Percentiles rank a stretch among this genome's conserved stretches.
Evolutionary conservation across 768 basidiomycete species (phyloP).

Genomic region (Podaxis sp.): DNA sequence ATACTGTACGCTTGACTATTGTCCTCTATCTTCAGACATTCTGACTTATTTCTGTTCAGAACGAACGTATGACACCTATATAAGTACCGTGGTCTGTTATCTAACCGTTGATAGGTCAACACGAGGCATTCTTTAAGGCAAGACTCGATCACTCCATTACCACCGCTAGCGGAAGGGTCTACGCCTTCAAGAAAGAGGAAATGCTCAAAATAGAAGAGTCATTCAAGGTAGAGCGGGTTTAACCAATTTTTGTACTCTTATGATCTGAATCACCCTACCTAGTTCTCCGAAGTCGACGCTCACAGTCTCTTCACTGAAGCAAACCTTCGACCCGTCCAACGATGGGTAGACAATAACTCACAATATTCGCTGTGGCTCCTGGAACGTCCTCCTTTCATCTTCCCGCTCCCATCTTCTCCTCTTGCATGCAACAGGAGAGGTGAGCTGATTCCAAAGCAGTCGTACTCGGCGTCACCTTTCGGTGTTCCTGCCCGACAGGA

Average conservation of each 20-base stretch:
- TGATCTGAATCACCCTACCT: background rate
- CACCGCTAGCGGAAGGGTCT: conserved; percentile 44
- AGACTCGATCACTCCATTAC: conserved; percentile 55
- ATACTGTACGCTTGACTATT: conserved; percentile 33
- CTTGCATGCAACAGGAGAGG: conserved; percentile 19
- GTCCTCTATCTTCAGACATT: background rate
- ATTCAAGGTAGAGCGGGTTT: conserved; percentile 61
- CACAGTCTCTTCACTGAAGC: conserved; percentile 68
- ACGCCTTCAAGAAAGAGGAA: conserved; percentile 70
- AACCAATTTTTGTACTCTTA: background rate
- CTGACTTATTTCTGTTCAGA: conserved; percentile 19
- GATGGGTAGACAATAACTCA: conserved; percentile 75
- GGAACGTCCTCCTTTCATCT: conserved; percentile 80
- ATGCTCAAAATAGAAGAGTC: conserved; percentile 85
- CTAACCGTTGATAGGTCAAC: conserved; percentile 53
- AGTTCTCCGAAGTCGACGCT: conserved; percentile 82
- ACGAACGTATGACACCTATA: conserved; percentile 25
- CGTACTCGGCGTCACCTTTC: conserved; percentile 42
- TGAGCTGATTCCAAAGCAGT: conserved; percentile 1
- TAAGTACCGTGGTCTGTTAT: conserved; percentile 1
- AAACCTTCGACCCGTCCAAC: conserved; percentile 80
- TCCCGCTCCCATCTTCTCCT: conserved; percentile 59
- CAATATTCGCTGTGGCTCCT: conserved; percentile 89
- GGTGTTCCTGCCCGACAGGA: conserved; percentile 73
- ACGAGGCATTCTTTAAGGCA: conserved; percentile 84